Evolutionary conservation across 2,329 filamentous ascomycete genomes (phyloP).

Genomic region (Colletotrichum endophyticum): DNA sequence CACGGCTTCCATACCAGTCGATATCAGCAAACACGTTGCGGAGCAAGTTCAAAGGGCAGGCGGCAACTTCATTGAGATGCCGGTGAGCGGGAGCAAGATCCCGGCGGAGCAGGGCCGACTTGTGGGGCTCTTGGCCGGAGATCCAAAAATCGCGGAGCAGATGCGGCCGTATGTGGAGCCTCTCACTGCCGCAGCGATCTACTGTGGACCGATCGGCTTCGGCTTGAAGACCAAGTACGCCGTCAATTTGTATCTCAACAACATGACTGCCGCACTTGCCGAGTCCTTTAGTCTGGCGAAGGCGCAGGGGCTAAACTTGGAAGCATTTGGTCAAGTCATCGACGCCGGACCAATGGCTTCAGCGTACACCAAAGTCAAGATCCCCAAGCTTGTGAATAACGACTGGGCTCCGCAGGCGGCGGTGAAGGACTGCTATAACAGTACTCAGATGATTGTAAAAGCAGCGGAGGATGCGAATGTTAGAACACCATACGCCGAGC

Average conservation of each 20-base stretch:
- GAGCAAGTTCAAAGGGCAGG: conserved; percentile 26
- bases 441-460: conserved; percentile 28
- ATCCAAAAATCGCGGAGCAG: conserved; percentile 25
- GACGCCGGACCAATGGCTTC: conserved; percentile 35
- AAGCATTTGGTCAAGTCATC: conserved; percentile 31
- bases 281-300: conserved; percentile 36
- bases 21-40: conserved; percentile 27
- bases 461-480: conserved; percentile 24
- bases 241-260: conserved; percentile 32
- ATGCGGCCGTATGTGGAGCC: conserved; percentile 21
- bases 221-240: conserved; percentile 37
- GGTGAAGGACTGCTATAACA: conserved; percentile 34
- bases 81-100: conserved; percentile 36
- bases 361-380: conserved; percentile 31
- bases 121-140: conserved; percentile 37
- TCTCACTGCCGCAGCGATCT: conserved; percentile 31
- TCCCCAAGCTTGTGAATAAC: conserved; percentile 29
- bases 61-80: conserved; percentile 37
- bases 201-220: conserved; percentile 35
- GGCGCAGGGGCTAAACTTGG: conserved; percentile 33
- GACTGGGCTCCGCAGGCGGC: conserved; percentile 35
- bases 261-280: conserved; percentile 33
- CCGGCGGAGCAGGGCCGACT: conserved; percentile 36
- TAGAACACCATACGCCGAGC: conserved; percentile 24
- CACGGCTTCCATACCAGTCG: conserved; percentile 31